Evolutionary conservation across 169 alveolate genomes (phyloP).

Genomic region (Cryptosporidium ubiquitum): DNA sequence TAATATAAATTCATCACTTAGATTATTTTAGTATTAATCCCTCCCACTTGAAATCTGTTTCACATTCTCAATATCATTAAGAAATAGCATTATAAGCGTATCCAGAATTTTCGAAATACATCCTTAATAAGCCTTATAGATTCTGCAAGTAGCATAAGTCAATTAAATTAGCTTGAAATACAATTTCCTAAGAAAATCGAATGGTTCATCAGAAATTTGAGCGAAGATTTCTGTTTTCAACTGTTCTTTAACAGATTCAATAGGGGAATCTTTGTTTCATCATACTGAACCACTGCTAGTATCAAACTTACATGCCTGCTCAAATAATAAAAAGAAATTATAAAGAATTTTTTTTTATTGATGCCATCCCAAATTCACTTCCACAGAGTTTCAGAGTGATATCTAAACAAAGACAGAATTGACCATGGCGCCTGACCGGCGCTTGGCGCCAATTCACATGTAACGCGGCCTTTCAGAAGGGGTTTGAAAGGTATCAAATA

Average conservation of each 20-base stretch:
- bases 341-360: not conserved
- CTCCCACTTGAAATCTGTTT: not conserved
- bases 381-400: not conserved
- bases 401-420: not conserved
- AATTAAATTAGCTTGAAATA: not conserved
- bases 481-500: no score
- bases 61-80: not conserved
- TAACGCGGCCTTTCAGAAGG: not conserved
- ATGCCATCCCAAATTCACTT: not conserved
- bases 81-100: not conserved
- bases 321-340: not conserved
- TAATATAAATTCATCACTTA: slow-evolving; percentile 31
- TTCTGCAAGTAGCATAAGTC: not conserved
- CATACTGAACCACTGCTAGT: not conserved
- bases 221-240: slow-evolving; percentile 66
- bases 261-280: slow-evolving; percentile 73
- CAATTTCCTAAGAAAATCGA: no score
- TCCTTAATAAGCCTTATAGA: not conserved
- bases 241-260: slow-evolving; percentile 18
- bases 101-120: not conserved
- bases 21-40: not conserved
- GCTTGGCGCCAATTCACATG: not conserved
- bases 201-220: slow-evolving; percentile 43
- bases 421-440: not conserved
- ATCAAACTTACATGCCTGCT: not conserved